Conservation (phyloP, 257 asterid genomes). For the Primulina tabacum region DNA sequence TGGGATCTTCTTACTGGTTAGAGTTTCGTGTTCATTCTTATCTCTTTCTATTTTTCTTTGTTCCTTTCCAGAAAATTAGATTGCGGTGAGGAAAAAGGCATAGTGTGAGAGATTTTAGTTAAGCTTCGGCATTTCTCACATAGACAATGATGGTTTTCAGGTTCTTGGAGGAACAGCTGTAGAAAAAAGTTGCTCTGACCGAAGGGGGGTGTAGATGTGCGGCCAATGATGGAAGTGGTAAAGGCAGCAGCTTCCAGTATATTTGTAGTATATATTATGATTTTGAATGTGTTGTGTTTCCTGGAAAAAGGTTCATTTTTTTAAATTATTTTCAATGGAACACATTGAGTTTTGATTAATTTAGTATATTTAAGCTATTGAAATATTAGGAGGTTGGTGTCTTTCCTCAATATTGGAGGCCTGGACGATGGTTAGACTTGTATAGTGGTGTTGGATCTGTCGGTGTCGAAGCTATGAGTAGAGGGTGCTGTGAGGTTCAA, state of each 20-base stretch:
- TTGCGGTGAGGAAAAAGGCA: too few species aligned
- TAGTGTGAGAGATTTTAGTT: too few species aligned
- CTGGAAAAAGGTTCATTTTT: background rate
- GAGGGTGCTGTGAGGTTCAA: conserved; percentile 95
- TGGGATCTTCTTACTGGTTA: conserved; percentile 10
- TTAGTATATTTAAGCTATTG: conserved; percentile 20
- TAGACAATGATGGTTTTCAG: conserved; percentile 38
- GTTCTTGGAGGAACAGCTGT: conserved; percentile 92
- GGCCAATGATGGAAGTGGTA: conserved; percentile 99
- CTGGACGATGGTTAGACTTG: conserved; percentile 97
- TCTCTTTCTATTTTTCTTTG: background rate
- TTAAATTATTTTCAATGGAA: conserved; percentile 1
- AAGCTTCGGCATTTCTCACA: background rate
- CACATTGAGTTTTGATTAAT: conserved; percentile 7
- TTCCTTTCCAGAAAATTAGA: too few species aligned
- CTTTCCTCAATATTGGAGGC: conserved; percentile 67
- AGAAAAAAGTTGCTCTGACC: conserved; percentile 94
- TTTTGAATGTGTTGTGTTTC: background rate
- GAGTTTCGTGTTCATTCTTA: background rate
- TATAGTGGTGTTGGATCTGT: conserved; percentile 98
- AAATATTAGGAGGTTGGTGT: conserved; percentile 84
- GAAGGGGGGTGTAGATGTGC: conserved; percentile 90
- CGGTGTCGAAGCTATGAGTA: conserved; percentile 94
- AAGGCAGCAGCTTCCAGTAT: conserved; percentile 90
- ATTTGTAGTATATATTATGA: conserved; percentile 24